Percentiles rank a stretch among this genome's conserved stretches.
Conservation (phyloP, 495 filamentous ascomycete species). For the Staphylotrichum longicolle region DNA sequence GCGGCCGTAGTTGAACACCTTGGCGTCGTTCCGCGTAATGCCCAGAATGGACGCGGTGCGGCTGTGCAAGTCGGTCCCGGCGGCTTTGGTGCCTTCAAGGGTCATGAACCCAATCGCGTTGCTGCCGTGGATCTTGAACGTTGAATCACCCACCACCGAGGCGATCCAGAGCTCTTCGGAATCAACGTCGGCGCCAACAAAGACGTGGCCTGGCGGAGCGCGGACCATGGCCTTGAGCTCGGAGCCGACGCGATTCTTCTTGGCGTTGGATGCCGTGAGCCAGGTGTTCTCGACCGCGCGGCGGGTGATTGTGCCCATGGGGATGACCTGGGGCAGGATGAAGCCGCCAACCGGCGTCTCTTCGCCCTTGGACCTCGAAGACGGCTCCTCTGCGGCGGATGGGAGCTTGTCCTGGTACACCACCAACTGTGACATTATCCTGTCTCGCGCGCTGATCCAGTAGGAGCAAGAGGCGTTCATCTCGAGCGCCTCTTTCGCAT, state of each 20-base stretch:
- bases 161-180: constrained; percentile 99
- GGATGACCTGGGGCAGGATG: constrained; percentile 97
- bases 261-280: constrained; percentile 97
- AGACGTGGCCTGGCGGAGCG: constrained; percentile 83
- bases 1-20: constrained; percentile 97
- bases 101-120: constrained; percentile 99
- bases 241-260: constrained; percentile 89
- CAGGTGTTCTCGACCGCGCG: constrained; percentile 97
- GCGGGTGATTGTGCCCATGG: constrained; percentile 98
- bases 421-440: constrained; percentile 90
- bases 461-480: constrained; percentile 99
- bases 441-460: constrained; percentile 92
- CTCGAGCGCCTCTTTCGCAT: constrained; percentile 90
- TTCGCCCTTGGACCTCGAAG: not conserved
- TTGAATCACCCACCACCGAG: constrained; percentile 88
- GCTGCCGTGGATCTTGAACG: constrained; percentile 90
- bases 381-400: not conserved
- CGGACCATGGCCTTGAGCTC: constrained; percentile 97
- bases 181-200: constrained; percentile 97
- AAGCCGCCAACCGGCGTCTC: constrained; percentile 53
- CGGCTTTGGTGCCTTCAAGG: constrained; percentile 88
- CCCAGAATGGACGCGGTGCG: constrained; percentile 88
- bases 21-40: constrained; percentile 91
- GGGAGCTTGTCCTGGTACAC: constrained; percentile 70
- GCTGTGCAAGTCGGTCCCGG: constrained; percentile 92